Base-by-base conservation (phyloP, 2,329 filamentous ascomycete species). In the Claviceps paspali region DNA sequence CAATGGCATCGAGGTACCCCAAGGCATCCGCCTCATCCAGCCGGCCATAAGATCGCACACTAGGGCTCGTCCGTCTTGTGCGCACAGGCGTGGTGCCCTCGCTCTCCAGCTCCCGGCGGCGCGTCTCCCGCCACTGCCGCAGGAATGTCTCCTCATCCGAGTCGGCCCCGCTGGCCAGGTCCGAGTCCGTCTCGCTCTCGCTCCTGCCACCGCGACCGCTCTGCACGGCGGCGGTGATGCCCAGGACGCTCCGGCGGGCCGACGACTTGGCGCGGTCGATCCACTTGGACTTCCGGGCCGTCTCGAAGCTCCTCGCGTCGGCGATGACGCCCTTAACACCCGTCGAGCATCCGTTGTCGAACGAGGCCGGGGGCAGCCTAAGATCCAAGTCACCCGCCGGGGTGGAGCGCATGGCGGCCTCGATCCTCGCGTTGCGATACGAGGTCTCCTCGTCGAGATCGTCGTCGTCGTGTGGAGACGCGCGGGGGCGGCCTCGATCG, bases 1-100 rank as follows among this genome's bases (percentile, higher is more conserved):
- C 91, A 48, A 96, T 85, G 38, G 88, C 87, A 57, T 96, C 87
- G n/a, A 98, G 70, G 51, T 93, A 98, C 14, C 87, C 91, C 45
- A 81, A 66, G 6, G 85, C 88, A 63, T 96, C 87, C 1, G 96
- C 91, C 41, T 76, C 71, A 43, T 87, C 80, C 44, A 96, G 64
- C 10, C 70, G 73, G 17, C 91, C 91, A 54, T 82, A 96, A 40
- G 79, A 67, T 45, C 82, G 68, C 45, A 81, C 73, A 49, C 79
- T 86, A 1, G 85, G 84, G 55, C 79, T 88, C 36, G 75, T 79
- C 50, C 78, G 74, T 50, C 81, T 67, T 43, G 68, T 81, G 43
- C 70, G 69, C 34, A 76, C 66, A 47, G 67, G 58, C 43, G 54
- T 53, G 46, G 57, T 68, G 42, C 68, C 63, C 53, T 78, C 66